Evolutionary conservation across 768 basidiomycete genomes (phyloP).

Genomic region (Russula sp.): DNA sequence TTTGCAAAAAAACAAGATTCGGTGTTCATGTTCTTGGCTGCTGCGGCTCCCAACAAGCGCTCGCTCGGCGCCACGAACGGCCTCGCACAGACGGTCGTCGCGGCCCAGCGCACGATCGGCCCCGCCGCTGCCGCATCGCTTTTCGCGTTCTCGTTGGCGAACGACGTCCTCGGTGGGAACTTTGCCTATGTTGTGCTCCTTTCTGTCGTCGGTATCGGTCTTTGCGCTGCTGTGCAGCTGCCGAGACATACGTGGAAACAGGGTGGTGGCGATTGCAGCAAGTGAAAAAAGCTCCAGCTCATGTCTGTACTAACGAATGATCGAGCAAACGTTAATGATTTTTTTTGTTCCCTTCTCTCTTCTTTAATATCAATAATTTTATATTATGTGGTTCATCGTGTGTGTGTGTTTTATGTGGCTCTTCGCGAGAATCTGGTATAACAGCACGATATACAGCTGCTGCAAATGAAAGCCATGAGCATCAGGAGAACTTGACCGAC

Average conservation of each 20-base stretch:
- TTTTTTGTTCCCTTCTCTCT: no score
- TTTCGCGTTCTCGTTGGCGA: slow-evolving; percentile 51
- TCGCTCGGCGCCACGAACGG: slow-evolving; percentile 67
- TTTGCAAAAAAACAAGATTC: slow-evolving; percentile 39
- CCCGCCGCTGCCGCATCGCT: slow-evolving; percentile 53
- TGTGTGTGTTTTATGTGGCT: no score
- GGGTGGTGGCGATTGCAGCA: neutral
- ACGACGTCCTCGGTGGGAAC: slow-evolving; percentile 41
- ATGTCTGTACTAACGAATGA: no score
- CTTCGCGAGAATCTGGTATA: no score
- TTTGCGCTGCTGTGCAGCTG: neutral
- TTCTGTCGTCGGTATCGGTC: neutral
- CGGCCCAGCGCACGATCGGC: slow-evolving; percentile 39
- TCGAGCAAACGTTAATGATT: no score
- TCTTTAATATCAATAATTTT: no score
- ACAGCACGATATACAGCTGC: no score
- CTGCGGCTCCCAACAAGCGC: slow-evolving; percentile 54
- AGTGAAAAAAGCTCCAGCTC: neutral
- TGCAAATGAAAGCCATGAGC: no score
- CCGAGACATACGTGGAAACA: slow-evolving; percentile 1
- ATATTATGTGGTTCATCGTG: no score
- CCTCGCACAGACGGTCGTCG: slow-evolving; percentile 32
- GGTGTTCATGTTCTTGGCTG: slow-evolving; percentile 63
- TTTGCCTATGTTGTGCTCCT: slow-evolving; percentile 7
- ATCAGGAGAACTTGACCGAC: no score